These are phyloP conservation scores for Macadamia integrifolia DNA, from an alignment of 164 flowering plant genomes.

Conservation along the genomic window DNA sequence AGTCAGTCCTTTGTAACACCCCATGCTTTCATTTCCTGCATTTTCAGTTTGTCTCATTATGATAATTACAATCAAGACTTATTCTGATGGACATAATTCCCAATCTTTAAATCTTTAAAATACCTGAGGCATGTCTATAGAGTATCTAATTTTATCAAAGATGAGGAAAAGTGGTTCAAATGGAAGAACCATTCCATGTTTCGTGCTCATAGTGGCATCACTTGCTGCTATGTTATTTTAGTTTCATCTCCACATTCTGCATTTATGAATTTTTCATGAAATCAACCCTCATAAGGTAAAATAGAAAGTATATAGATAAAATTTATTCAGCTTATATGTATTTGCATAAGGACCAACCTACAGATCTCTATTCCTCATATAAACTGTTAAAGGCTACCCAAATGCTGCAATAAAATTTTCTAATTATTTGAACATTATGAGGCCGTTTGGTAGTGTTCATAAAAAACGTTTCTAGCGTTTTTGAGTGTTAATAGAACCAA, in stretches of 20 bases:
- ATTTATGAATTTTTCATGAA: conserved; percentile 1
- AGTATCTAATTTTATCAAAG: conserved; percentile 38
- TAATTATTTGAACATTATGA: neutral
- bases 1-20: conserved; percentile 18
- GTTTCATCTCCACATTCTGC: conserved; percentile 19
- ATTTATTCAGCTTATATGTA: neutral
- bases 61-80: neutral
- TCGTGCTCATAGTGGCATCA: conserved; percentile 16
- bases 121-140: conserved; percentile 59
- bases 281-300: neutral
- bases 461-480: no score
- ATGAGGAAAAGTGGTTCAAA: conserved; percentile 45
- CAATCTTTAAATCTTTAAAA: neutral
- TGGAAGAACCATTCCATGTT: conserved; percentile 54
- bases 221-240: conserved; percentile 10
- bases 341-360: neutral
- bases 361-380: conserved; percentile 5
- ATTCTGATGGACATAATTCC: neutral
- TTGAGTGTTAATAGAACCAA: no score
- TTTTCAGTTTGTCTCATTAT: neutral
- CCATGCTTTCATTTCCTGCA: conserved; percentile 52
- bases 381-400: conserved; percentile 17
- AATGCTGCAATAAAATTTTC: conserved; percentile 19
- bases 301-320: neutral
- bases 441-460: no score